A percentile compares a stretch with the other conserved stretches of the same genome.
phyloP scores from a whole-genome alignment of 768 basidiomycete species.

The Lanmaoa rubissima region DNA sequence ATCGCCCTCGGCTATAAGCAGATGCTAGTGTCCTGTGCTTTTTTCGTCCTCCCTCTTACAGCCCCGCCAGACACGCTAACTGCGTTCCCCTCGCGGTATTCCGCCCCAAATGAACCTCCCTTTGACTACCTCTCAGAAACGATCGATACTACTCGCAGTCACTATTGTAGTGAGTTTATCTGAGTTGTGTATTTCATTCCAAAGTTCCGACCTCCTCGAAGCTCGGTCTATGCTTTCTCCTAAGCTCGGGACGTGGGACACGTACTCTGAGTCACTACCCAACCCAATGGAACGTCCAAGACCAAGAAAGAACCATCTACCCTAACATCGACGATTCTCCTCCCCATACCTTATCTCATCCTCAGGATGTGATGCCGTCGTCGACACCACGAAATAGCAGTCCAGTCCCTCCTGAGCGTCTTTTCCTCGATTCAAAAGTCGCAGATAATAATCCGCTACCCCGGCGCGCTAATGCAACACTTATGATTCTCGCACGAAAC shows the following conservation, averaged over 20 bases:
- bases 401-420: conserved; percentile 2
- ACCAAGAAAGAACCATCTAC: neutral
- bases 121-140: conserved; percentile 29
- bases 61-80: neutral
- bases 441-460: neutral
- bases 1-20: conserved; percentile 1
- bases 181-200: neutral
- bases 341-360: neutral
- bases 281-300: neutral
- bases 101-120: conserved; percentile 21
- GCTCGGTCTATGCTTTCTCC: conserved; percentile 23
- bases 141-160: conserved; percentile 27
- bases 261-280: conserved; percentile 4
- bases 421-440: conserved; percentile 1
- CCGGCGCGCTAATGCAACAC: conserved; percentile 53
- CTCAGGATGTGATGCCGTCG: neutral
- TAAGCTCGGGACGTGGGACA: conserved; percentile 10
- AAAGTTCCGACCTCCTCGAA: neutral
- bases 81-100: neutral
- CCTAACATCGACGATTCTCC: neutral
- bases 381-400: neutral
- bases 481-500: conserved; percentile 55
- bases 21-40: neutral
- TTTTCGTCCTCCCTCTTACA: neutral
- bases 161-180: conserved; percentile 24